A percentile compares a stretch with the other conserved stretches of the same genome.
Conservation (phyloP, 257 asterid genomes). For the Henckelia pumila region DNA sequence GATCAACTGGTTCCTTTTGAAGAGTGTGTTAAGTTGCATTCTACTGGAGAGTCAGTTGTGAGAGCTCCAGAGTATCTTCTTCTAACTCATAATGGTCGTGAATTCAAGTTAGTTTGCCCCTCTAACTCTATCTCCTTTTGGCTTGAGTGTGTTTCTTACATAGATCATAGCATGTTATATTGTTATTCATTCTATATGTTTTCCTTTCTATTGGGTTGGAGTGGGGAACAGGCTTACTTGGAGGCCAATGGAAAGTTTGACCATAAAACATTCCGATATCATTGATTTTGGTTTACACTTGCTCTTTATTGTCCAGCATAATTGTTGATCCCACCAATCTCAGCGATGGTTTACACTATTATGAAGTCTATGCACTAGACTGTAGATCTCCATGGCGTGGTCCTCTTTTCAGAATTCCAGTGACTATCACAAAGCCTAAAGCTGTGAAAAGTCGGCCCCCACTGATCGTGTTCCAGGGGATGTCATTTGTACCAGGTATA, state of each 20-base stretch:
- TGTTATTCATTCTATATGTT: slow-evolving; percentile 9
- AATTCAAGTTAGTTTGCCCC: slow-evolving; percentile 71
- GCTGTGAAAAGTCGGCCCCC: slow-evolving; percentile 68
- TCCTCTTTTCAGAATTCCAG: slow-evolving; percentile 90
- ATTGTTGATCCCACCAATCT: slow-evolving; percentile 89
- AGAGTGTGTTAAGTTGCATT: slow-evolving; percentile 68
- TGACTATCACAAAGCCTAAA: slow-evolving; percentile 86
- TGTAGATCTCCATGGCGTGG: slow-evolving; percentile 96
- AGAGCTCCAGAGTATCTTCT: slow-evolving; percentile 93
- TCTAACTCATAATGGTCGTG: slow-evolving; percentile 88
- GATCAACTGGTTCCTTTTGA: slow-evolving; percentile 94
- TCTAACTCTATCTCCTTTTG: slow-evolving; percentile 30
- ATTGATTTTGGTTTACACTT: slow-evolving; percentile 23
- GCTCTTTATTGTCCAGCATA: slow-evolving; percentile 52
- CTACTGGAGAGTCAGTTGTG: slow-evolving; percentile 68
- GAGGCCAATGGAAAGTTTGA: slow-evolving; percentile 1
- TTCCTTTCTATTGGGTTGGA: slow-evolving; percentile 14
- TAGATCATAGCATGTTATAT: slow-evolving; percentile 16
- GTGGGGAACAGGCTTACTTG: not conserved
- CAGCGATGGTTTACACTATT: slow-evolving; percentile 82
- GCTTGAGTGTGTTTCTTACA: slow-evolving; percentile 14
- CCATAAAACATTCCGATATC: slow-evolving; percentile 12
- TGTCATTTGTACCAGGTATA: slow-evolving; percentile 84
- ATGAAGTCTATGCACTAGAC: slow-evolving; percentile 85
- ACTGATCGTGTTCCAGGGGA: slow-evolving; percentile 51